phyloP scores from a whole-genome alignment of 768 basidiomycete genomes.

The Lentinus brumalis region DNA sequence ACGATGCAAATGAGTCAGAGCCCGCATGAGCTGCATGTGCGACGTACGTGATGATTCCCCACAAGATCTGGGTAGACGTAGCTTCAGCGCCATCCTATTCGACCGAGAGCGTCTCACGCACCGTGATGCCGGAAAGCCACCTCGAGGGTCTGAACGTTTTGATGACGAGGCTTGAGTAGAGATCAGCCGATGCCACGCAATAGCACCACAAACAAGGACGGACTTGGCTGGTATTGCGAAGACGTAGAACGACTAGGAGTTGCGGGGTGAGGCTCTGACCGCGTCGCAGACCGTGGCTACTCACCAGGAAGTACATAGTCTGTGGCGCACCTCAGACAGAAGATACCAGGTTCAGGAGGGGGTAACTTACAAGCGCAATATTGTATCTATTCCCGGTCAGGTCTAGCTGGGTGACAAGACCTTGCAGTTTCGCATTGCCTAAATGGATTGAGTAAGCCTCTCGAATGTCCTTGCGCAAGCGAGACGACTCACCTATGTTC shows the following conservation, averaged over 20 bases:
- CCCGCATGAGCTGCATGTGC: neutral
- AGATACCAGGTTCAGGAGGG: neutral
- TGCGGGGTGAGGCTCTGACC: neutral
- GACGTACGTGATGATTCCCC: conserved; percentile 64
- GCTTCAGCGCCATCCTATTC: too few species aligned
- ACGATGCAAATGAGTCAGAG: neutral
- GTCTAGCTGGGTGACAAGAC: conserved; percentile 53
- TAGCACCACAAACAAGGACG: conserved; percentile 10
- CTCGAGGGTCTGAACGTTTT: conserved; percentile 65
- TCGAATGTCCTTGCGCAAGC: neutral
- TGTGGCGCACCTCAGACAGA: too few species aligned
- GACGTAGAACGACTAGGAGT: conserved; percentile 51
- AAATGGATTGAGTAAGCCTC: neutral
- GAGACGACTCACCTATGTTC: conserved; percentile 23
- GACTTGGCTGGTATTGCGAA: conserved; percentile 74
- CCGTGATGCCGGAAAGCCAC: conserved; percentile 68
- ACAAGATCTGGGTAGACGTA: conserved; percentile 43
- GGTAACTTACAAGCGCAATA: conserved; percentile 51
- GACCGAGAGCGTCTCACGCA: conserved; percentile 26
- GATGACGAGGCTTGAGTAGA: conserved; percentile 42
- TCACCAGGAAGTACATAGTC: too few species aligned
- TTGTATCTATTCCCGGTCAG: conserved; percentile 63
- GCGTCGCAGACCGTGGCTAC: conserved; percentile 22
- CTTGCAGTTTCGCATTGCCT: conserved; percentile 35
- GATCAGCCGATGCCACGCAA: neutral